A percentile compares a stretch with the other conserved stretches of the same genome.
Conservation (phyloP, 306 rosid genomes). For the Trichosanthes truncata region DNA sequence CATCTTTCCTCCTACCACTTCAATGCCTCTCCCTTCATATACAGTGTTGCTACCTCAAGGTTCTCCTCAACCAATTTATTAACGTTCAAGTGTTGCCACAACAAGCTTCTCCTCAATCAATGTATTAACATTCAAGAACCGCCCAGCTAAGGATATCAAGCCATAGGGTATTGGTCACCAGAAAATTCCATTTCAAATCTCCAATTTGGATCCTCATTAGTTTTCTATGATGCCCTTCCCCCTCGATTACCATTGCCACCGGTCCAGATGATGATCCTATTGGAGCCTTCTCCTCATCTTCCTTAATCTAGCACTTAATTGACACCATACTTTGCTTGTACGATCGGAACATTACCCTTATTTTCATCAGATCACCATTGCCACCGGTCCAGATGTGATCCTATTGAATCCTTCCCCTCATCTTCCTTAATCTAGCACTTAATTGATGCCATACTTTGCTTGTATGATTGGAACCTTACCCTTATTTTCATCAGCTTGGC, state of each 20-base stretch:
- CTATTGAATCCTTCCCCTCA: not conserved
- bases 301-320: not conserved
- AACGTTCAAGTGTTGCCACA: not conserved
- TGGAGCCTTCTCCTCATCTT: not conserved
- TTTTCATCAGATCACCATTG: not conserved
- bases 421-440: not conserved
- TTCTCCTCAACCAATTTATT: not conserved
- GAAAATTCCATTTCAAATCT: not conserved
- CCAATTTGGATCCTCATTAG: not conserved
- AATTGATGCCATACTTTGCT: not conserved
- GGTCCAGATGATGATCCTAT: not conserved
- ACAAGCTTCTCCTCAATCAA: not conserved
- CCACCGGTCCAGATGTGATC: no score
- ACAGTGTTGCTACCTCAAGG: not conserved
- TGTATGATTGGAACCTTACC: not conserved
- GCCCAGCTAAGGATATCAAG: not conserved
- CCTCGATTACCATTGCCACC: not conserved
- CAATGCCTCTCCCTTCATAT: not conserved
- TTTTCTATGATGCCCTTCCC: not conserved
- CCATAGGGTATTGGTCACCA: not conserved
- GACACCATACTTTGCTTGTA: not conserved
- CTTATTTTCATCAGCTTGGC: not conserved
- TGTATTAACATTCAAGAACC: not conserved
- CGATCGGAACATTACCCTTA: not conserved
- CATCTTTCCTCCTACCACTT: not conserved